A percentile compares a stretch with the other conserved stretches of the same genome.
phyloP scores from a whole-genome alignment of 768 basidiomycete genomes.

The Boletellus emodensis region DNA sequence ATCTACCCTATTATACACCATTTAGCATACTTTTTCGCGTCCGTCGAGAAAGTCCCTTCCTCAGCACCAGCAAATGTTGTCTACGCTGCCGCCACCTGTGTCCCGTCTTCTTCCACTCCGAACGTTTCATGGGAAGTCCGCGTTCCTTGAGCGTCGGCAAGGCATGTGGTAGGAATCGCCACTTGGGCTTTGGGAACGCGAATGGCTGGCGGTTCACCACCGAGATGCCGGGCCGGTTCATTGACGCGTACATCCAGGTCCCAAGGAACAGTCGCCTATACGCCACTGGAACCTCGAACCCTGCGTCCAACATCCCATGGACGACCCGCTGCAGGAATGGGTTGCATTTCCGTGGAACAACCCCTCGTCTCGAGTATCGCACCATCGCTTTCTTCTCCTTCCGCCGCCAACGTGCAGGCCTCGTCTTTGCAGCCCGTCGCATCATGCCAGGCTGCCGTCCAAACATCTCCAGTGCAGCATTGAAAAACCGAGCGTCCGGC shows the following conservation, averaged over 20 bases:
- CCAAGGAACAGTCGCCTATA: slow-evolving; percentile 40
- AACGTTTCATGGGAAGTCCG: slow-evolving; percentile 32
- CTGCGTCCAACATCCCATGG: slow-evolving; percentile 37
- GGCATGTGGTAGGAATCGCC: slow-evolving; percentile 21
- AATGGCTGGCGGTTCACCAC: slow-evolving; percentile 24
- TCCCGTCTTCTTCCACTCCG: slow-evolving; percentile 22
- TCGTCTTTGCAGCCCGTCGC: slow-evolving; percentile 13
- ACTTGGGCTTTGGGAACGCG: slow-evolving; percentile 21
- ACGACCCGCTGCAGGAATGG: slow-evolving; percentile 36
- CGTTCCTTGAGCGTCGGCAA: slow-evolving; percentile 30
- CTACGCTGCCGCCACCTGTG: slow-evolving; percentile 19
- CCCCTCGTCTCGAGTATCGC: slow-evolving; percentile 28
- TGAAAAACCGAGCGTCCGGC: slow-evolving; percentile 68
- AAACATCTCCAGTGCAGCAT: slow-evolving; percentile 51
- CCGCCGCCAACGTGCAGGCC: slow-evolving; percentile 29
- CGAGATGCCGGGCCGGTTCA: slow-evolving; percentile 9
- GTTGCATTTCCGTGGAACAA: slow-evolving; percentile 26
- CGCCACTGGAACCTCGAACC: slow-evolving; percentile 39
- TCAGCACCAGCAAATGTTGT: slow-evolving; percentile 2
- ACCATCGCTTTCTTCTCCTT: slow-evolving; percentile 26
- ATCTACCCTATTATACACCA: slow-evolving; percentile 24
- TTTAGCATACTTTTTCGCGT: slow-evolving; percentile 24
- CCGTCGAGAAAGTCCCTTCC: slow-evolving; percentile 6
- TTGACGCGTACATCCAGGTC: slow-evolving; percentile 23
- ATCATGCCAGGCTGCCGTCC: slow-evolving; percentile 21